Conservation (phyloP, 1,284 basidiomycete species). For the Volvariella surrecta region DNA sequence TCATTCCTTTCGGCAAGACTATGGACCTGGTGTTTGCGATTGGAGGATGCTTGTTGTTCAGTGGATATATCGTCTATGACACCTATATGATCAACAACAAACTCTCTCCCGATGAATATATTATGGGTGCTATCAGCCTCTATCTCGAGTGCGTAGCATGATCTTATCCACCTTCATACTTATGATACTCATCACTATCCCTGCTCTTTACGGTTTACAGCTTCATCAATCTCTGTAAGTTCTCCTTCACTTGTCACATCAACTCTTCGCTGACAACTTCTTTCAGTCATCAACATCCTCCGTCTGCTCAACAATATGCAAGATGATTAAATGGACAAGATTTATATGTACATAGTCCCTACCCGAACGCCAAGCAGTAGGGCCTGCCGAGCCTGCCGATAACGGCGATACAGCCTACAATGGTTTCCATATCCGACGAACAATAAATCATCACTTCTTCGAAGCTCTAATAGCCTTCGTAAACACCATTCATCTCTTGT, state of each 20-base stretch:
- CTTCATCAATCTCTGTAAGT: slow-evolving; percentile 71
- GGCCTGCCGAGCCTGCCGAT: background rate
- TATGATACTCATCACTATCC: background rate
- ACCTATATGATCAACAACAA: slow-evolving; percentile 78
- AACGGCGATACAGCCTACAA: background rate
- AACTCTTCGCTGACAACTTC: slow-evolving; percentile 8
- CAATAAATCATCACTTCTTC: no score
- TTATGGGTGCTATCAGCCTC: slow-evolving; percentile 77
- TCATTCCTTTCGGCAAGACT: slow-evolving; percentile 73
- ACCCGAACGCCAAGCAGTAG: background rate
- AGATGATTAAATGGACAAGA: slow-evolving; percentile 23
- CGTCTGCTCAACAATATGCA: slow-evolving; percentile 57
- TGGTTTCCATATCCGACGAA: no score
- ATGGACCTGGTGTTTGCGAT: slow-evolving; percentile 75
- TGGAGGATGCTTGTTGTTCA: slow-evolving; percentile 77
- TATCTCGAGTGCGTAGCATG: slow-evolving; percentile 69
- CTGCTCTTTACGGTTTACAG: slow-evolving; percentile 21
- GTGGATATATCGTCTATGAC: slow-evolving; percentile 79
- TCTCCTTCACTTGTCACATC: slow-evolving; percentile 1
- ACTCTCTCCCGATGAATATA: slow-evolving; percentile 82
- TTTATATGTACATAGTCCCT: no score
- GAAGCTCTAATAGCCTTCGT: no score
- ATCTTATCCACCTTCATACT: background rate
- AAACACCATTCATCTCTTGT: no score
- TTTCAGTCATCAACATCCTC: slow-evolving; percentile 67